A percentile compares a stretch with the other conserved stretches of the same genome.
These are phyloP conservation scores for Dactylellina parvicollis DNA, from an alignment of 2,329 filamentous ascomycete species.

Conservation along the genomic window DNA sequence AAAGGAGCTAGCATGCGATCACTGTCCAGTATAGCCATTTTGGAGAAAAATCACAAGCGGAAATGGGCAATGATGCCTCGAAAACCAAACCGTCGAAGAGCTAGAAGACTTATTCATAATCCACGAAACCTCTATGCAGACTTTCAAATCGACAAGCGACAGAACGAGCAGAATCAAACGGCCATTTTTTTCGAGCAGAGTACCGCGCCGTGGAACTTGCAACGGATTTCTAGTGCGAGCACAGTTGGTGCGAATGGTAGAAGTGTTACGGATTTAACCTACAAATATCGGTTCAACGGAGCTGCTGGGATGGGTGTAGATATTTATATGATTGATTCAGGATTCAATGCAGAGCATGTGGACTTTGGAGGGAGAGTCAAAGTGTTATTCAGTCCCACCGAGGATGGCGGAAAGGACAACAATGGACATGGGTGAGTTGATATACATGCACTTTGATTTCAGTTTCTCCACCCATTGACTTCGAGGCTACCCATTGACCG, in stretches of 20 bases:
- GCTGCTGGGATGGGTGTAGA: conserved; percentile 62
- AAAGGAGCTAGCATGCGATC: conserved; percentile 3
- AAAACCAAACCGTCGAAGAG: conserved; percentile 27
- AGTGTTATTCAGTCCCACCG: conserved; percentile 58
- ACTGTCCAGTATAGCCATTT: neutral
- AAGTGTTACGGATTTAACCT: conserved; percentile 59
- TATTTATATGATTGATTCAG: conserved; percentile 65
- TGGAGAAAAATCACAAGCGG: conserved; percentile 24
- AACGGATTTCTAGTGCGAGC: conserved; percentile 58
- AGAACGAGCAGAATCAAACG: neutral
- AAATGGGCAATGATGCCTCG: conserved; percentile 14
- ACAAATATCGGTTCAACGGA: conserved; percentile 59
- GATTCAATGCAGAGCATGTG: conserved; percentile 58
- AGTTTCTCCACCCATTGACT: neutral
- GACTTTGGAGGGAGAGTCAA: conserved; percentile 58
- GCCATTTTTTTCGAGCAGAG: conserved; percentile 4
- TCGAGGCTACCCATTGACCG: no score
- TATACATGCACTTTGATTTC: neutral
- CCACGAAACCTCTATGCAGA: neutral
- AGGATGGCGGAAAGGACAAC: conserved; percentile 63
- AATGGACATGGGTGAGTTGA: conserved; percentile 68
- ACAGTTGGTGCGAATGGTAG: conserved; percentile 57
- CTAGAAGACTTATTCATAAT: no score
- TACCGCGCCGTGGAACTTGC: conserved; percentile 57
- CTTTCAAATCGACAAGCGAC: neutral